Percentiles rank a stretch among this genome's conserved stretches.
Conservation (phyloP, 192 early-diverging fungal genomes). For the Coemansia sp. region DNA sequence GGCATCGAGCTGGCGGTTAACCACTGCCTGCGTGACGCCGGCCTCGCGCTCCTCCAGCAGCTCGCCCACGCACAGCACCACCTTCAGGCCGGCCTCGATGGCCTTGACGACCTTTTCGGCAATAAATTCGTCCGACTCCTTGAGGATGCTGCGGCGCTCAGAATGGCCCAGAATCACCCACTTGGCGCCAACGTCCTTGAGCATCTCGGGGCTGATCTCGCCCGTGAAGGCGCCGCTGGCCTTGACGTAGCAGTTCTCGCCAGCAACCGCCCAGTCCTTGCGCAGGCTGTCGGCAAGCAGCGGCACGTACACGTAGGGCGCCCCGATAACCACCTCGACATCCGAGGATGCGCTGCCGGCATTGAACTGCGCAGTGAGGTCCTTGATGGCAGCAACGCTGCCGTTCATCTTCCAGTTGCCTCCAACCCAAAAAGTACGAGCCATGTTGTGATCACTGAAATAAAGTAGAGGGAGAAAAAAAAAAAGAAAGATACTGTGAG, state of each 20-base stretch:
- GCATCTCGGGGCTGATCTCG: slow-evolving; percentile 91
- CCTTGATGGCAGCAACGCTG: slow-evolving; percentile 66
- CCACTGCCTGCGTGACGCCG: slow-evolving; percentile 79
- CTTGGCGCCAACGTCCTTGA: slow-evolving; percentile 91
- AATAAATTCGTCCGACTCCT: slow-evolving; percentile 83
- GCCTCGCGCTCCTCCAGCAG: slow-evolving; percentile 92
- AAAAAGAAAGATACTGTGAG: not conserved
- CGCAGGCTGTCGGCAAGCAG: slow-evolving; percentile 71
- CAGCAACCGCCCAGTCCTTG: slow-evolving; percentile 86
- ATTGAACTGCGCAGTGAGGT: slow-evolving; percentile 78
- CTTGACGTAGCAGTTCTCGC: slow-evolving; percentile 91
- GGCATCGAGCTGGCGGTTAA: slow-evolving; percentile 86
- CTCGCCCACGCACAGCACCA: slow-evolving; percentile 95
- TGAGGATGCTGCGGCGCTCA: slow-evolving; percentile 92
- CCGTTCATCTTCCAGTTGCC: slow-evolving; percentile 99
- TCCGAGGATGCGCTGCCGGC: slow-evolving; percentile 58
- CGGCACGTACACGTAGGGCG: slow-evolving; percentile 88
- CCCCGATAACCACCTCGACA: slow-evolving; percentile 95
- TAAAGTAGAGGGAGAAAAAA: slow-evolving; percentile 3
- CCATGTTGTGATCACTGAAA: slow-evolving; percentile 7
- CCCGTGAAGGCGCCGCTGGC: slow-evolving; percentile 94
- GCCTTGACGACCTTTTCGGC: slow-evolving; percentile 90
- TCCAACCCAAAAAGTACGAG: slow-evolving; percentile 86
- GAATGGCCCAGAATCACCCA: slow-evolving; percentile 99
- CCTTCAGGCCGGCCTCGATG: slow-evolving; percentile 80